Evolutionary conservation across 2,329 filamentous ascomycete genomes (phyloP).

Genomic region (Epichloe uncinata): DNA sequence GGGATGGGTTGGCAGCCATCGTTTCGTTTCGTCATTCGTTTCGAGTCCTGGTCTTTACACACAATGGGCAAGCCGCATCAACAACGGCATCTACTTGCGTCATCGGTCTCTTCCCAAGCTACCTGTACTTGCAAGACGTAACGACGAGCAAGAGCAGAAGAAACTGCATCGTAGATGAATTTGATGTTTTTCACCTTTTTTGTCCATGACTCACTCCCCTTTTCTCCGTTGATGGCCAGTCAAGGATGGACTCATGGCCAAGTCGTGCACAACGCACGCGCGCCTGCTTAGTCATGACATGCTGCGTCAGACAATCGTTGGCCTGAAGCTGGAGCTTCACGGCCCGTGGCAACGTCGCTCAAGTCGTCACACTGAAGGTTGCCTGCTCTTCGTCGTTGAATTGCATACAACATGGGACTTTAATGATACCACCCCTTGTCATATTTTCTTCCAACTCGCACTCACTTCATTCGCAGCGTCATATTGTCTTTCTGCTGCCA

Average conservation of each 20-base stretch:
- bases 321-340: background rate
- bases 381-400: background rate
- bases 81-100: background rate
- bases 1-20: background rate
- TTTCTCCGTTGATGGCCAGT: background rate
- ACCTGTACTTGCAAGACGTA: background rate
- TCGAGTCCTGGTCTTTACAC: background rate
- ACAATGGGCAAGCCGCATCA: background rate
- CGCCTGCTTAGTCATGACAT: conserved; percentile 3
- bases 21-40: background rate
- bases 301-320: background rate
- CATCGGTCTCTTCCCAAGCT: background rate
- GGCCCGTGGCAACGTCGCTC: background rate
- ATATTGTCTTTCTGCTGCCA: background rate
- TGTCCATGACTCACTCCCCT: background rate
- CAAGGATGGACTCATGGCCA: background rate
- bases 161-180: background rate
- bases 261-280: background rate
- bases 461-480: background rate
- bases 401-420: background rate
- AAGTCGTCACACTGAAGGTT: background rate
- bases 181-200: background rate
- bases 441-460: background rate
- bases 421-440: background rate
- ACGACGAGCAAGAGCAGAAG: background rate